Evolutionary conservation across 2,329 filamentous ascomycete genomes (phyloP), one percentile per base, ranked within the genome.

Genomic region (Verticillium klebahnii): DNA sequence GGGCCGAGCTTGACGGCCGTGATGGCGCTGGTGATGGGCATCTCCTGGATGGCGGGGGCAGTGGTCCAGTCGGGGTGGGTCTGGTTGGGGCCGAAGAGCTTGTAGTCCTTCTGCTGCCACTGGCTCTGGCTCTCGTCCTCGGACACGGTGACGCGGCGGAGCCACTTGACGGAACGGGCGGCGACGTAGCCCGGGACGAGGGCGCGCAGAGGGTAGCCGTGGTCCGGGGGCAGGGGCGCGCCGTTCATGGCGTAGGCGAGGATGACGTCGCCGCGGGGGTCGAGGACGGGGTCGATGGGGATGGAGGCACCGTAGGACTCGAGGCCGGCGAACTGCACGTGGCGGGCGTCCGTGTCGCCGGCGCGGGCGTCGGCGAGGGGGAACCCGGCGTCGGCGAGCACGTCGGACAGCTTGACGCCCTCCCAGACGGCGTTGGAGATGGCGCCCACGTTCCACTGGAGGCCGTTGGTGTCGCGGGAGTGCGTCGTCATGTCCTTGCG

Each of bases 181-280:
- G 87, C 88, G 2, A 89, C 87, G 58, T 86, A 82, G 0, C 88
- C 88, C 0, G 88, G 86, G 0, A 89, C 85, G 3, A 89, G 77
- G 0, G 82, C 82, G 1, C 87, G 79, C 15, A 89, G 72, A 0
- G 88, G 88, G 66, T 81, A 90, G 0, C 88, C 88, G 67, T 91
- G 88, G 63, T 90, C 87, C 1, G 80, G 80, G 0, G 87, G 86
- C 1, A 91, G 75, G 0, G 84, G 78, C 62, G 82, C 70, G 58
- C 85, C 87, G 64, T 90, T 90, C 88, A 91, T 91, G 57, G 80
- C 79, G 67, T 86, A 89, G 0, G 88, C 87, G 0, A 90, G 76
- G 32, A 91, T 74, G 7, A 90, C 88, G 65, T 91, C 88, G 60
- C 83, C 85, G 39, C 80, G 78, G 0, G 83, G 83, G 58, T 88